phyloP scores from a whole-genome alignment of 768 basidiomycete genomes.

The Tricholoma saponaceum region DNA sequence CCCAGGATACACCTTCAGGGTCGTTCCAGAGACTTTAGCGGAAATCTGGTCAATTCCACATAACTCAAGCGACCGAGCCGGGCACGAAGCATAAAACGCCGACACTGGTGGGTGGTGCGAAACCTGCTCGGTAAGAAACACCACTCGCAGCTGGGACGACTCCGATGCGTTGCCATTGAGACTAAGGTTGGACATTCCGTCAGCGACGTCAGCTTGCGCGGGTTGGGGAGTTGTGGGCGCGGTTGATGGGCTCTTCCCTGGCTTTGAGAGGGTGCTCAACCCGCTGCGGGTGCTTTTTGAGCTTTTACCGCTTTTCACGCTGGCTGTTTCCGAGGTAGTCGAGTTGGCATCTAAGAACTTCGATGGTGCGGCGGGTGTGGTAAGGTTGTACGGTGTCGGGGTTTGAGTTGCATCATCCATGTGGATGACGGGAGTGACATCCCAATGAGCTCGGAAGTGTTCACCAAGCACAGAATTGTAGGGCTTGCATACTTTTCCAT shows the following conservation, averaged over 20 bases:
- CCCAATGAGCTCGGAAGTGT: conserved; percentile 88
- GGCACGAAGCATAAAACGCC: conserved; percentile 75
- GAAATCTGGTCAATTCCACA: conserved; percentile 89
- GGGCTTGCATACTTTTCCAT: conserved; percentile 92
- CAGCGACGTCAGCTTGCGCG: conserved; percentile 37
- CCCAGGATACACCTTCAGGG: conserved; percentile 80
- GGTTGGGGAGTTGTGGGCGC: conserved; percentile 50
- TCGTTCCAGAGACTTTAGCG: conserved; percentile 87
- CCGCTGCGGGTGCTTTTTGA: conserved; percentile 58
- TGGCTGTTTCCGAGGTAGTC: conserved; percentile 44
- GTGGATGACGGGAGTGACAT: conserved; percentile 60
- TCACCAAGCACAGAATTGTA: conserved; percentile 87
- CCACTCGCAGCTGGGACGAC: conserved; percentile 44
- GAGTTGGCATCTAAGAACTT: conserved; percentile 12
- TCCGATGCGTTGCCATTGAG: conserved; percentile 26
- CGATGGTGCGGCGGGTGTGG: conserved; percentile 23
- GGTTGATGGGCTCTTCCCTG: conserved; percentile 48
- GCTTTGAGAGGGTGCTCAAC: conserved; percentile 52
- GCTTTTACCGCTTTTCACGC: conserved; percentile 56
- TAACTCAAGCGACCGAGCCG: conserved; percentile 66
- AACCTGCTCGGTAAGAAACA: conserved; percentile 88
- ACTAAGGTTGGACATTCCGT: conserved; percentile 58
- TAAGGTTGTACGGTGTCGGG: conserved; percentile 41
- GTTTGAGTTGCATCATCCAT: conserved; percentile 41
- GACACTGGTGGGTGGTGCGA: conserved; percentile 98